These are phyloP conservation scores for Austroboletus festivus DNA, from an alignment of 768 basidiomycete genomes.

Conservation along the genomic window DNA sequence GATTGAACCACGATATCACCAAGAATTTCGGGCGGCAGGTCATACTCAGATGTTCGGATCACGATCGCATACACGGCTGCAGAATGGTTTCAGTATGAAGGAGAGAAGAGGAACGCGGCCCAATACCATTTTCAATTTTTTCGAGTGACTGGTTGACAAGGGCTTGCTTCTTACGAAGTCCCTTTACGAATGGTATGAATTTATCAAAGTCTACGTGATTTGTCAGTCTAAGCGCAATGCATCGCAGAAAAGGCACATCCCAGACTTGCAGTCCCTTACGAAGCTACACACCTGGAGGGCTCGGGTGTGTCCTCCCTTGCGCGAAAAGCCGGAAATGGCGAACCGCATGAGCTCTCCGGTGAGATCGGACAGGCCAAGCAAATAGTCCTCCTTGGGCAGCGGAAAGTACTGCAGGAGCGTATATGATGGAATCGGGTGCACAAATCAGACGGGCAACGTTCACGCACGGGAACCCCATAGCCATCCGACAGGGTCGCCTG, in stretches of 20 bases:
- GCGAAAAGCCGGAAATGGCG: constrained; percentile 79
- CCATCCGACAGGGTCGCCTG: constrained; percentile 61
- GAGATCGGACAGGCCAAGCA: constrained; percentile 89
- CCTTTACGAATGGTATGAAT: constrained; percentile 65
- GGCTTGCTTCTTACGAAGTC: constrained; percentile 81
- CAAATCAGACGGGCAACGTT: constrained; percentile 1
- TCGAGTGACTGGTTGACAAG: constrained; percentile 85
- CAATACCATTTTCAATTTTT: constrained; percentile 89
- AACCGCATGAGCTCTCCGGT: constrained; percentile 97
- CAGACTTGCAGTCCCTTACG: constrained; percentile 72
- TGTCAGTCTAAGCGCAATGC: background rate
- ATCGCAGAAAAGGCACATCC: constrained; percentile 33
- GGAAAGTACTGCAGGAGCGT: constrained; percentile 60
- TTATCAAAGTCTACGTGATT: constrained; percentile 66
- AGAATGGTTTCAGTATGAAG: constrained; percentile 3
- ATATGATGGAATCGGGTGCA: constrained; percentile 5
- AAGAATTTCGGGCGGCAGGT: constrained; percentile 61
- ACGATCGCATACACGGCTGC: constrained; percentile 71
- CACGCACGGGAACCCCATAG: constrained; percentile 61
- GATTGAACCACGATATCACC: constrained; percentile 63
- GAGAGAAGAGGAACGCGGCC: background rate
- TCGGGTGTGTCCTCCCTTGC: constrained; percentile 59
- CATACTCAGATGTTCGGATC: constrained; percentile 71
- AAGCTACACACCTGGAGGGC: constrained; percentile 66
- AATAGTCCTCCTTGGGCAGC: constrained; percentile 77